Percentiles rank a stretch among this genome's conserved stretches.
Conservation (phyloP, 345 rosid genomes). For the Leavenworthia alabamica region DNA sequence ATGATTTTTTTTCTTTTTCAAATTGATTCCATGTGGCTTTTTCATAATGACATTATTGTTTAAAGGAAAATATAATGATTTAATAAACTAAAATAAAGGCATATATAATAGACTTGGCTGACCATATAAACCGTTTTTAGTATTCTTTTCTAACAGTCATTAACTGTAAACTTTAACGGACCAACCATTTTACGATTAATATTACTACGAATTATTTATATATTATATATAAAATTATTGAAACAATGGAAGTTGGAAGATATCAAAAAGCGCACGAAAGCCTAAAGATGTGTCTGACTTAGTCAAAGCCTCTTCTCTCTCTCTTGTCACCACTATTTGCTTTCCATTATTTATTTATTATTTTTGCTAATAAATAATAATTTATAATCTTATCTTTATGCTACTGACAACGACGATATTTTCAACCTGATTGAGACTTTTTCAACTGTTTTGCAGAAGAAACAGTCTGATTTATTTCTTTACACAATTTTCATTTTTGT, state of each 20-base stretch:
- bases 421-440: slow-evolving; percentile 17
- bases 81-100: background rate
- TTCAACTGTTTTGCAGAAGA: background rate
- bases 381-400: background rate
- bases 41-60: background rate
- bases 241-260: background rate
- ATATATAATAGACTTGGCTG: background rate
- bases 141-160: background rate
- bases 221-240: background rate
- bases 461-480: background rate
- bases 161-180: slow-evolving; percentile 18
- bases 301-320: background rate
- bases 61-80: background rate
- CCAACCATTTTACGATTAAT: background rate
- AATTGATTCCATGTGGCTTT: slow-evolving; percentile 4
- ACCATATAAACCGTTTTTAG: slow-evolving; percentile 3
- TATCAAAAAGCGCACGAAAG: background rate
- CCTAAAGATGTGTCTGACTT: background rate
- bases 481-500: background rate
- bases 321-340: background rate
- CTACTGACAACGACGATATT: background rate
- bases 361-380: background rate
- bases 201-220: background rate
- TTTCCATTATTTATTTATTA: background rate
- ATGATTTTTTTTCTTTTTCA: background rate